Percentiles rank a stretch among this genome's conserved stretches.
Conservation (phyloP, 768 basidiomycete species). For the Boletus sensibilis region DNA sequence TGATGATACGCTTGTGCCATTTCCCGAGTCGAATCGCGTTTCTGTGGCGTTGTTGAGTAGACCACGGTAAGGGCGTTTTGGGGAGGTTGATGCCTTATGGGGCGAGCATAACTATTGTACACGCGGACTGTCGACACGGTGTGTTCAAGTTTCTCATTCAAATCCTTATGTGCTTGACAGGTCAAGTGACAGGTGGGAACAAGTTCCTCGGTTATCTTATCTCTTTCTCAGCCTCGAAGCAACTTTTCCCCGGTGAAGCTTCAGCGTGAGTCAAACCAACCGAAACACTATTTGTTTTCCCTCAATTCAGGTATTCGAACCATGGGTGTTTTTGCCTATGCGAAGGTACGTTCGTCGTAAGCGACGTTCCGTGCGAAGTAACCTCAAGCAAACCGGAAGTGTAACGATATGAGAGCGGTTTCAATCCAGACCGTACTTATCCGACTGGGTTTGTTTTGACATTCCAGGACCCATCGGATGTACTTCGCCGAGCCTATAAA, state of each 20-base stretch:
- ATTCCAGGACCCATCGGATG: not conserved
- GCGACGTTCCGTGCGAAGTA: not conserved
- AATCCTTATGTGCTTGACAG: not conserved
- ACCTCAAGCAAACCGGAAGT: not conserved
- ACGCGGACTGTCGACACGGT: not conserved
- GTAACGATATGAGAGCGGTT: not conserved
- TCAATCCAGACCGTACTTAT: not conserved
- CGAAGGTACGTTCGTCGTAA: not conserved
- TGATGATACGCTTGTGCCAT: not conserved
- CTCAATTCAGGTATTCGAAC: not conserved
- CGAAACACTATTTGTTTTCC: not conserved
- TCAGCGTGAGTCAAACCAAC: slow-evolving; percentile 7
- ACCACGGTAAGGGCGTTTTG: not conserved
- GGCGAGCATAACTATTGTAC: not conserved
- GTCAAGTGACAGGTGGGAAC: not conserved
- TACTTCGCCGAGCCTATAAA: not conserved
- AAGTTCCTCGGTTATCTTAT: slow-evolving; percentile 2
- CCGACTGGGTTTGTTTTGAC: not conserved
- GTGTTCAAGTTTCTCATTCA: not conserved
- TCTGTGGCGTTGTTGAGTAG: not conserved
- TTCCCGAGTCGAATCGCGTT: not conserved
- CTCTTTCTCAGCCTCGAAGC: slow-evolving; percentile 9
- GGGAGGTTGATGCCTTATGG: not conserved
- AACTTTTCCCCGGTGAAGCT: not conserved
- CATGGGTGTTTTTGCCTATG: not conserved